phyloP scores from a whole-genome alignment of 1,139 yeast species.

The Wickerhamomyces sp. region DNA sequence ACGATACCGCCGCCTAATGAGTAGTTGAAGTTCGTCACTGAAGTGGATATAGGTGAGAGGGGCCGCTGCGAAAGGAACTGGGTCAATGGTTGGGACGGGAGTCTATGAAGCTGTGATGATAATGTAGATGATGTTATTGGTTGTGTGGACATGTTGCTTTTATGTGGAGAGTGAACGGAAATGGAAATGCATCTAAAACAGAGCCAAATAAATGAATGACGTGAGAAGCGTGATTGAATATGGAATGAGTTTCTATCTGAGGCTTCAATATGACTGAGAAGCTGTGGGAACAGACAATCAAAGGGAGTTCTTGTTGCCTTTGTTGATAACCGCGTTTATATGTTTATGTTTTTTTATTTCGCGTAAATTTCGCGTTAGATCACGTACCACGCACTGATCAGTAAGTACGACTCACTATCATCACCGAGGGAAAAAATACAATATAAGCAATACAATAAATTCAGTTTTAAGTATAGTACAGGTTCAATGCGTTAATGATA shows the following conservation, averaged over 20 bases:
- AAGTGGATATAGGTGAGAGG: slow-evolving; percentile 13
- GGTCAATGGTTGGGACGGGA: slow-evolving; percentile 15
- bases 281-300: too few species aligned
- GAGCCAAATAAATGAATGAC: too few species aligned
- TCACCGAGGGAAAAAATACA: too few species aligned
- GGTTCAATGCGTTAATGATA: neutral
- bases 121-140: neutral
- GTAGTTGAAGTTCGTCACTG: slow-evolving; percentile 11
- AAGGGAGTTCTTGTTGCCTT: too few species aligned
- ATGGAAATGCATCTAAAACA: too few species aligned
- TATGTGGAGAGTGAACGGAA: neutral
- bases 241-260: too few species aligned
- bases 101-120: slow-evolving; percentile 7
- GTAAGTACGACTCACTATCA: too few species aligned
- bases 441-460: too few species aligned
- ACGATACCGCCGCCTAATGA: slow-evolving; percentile 19
- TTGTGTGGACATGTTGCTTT: neutral
- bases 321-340: neutral
- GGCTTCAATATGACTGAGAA: too few species aligned
- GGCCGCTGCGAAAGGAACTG: slow-evolving; percentile 16
- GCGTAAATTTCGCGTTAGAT: neutral
- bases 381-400: too few species aligned
- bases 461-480: too few species aligned
- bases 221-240: too few species aligned
- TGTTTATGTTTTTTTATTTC: neutral